Base-by-base conservation (phyloP, 2,329 filamentous ascomycete species). In the Diaporthe vexans region DNA sequence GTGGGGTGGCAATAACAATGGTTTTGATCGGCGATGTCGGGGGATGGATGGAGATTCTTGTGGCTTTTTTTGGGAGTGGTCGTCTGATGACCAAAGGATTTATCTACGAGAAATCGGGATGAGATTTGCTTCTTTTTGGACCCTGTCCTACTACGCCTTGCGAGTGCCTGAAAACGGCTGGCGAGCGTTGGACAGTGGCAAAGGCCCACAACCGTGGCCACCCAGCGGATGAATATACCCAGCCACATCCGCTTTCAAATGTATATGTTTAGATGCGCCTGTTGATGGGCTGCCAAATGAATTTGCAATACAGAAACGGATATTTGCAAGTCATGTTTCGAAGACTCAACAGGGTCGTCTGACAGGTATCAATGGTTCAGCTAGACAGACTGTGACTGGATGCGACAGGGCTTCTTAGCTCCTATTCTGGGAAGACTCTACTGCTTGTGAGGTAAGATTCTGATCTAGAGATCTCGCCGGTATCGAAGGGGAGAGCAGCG, bases 151-250 rank as follows among this genome's bases (percentile, higher is more conserved):
- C 33, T 13, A 4, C 17, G 5, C 4, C 15, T 24, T 24, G n/a
- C n/a, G 17, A 15, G 21, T 13, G 63, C 33, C 63, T 54, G 63
- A n/a, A 9, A 68, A 54, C 19, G 63, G 48, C 48, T 26, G 48
- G 48, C 9, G 48, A 40, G 5, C 11, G 26, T 40, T 54, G 63
- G 48, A 26, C 40, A 21, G 33, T 17, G 5, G 46, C 6, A 21
- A 35, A 9, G 48, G 6, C 5, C 4, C 9, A 8, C n/a, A n/a
- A 13, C 24, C 46, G 8, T 21, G 29, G 29, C 21, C 11, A 29
- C 29, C 63, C n/a, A 26, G 48, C 19, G 63, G 63, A 68, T 54
- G 63, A 54, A 54, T 68, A 68, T 68, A 68, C 63, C 63, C 63
- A n/a, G 63, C 24, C 33, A 29, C 46, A 68, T 54, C 63, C 63